A percentile compares a stretch with the other conserved stretches of the same genome.
Conservation (phyloP, 257 asterid species). For the Parsonsia alboflavescens region DNA sequence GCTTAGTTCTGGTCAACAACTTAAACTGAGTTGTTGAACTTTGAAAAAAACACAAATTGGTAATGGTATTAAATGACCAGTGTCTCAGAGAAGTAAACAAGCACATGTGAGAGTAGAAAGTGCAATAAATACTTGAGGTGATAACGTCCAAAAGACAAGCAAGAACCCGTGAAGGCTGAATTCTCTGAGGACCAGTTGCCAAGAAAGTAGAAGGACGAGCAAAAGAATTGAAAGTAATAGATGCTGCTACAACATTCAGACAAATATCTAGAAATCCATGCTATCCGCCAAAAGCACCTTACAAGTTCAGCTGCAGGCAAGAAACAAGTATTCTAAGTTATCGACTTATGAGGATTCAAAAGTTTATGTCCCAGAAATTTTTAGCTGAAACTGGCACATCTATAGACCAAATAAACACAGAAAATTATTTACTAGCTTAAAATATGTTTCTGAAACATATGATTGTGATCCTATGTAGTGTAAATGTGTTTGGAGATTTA, state of each 20-base stretch:
- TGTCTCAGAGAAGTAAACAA: not conserved
- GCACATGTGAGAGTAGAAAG: not conserved
- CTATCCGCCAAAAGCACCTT: not conserved
- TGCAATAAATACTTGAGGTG: not conserved
- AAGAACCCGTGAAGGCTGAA: not conserved
- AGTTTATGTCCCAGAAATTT: not conserved
- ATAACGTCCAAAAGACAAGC: not conserved
- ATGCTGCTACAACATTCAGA: not conserved
- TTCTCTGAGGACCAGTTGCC: not conserved
- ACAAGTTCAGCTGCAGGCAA: conserved; percentile 5
- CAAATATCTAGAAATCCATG: not conserved
- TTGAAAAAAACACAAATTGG: not conserved
- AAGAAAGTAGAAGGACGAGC: not conserved
- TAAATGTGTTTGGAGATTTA: not conserved
- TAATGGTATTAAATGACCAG: not conserved
- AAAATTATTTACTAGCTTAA: not conserved
- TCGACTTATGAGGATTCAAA: not conserved
- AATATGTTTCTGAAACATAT: not conserved
- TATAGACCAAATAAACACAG: not conserved
- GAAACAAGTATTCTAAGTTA: not conserved
- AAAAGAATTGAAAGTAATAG: not conserved
- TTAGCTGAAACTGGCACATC: not conserved
- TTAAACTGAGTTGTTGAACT: not conserved
- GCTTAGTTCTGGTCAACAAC: not conserved
- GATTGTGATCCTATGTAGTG: not conserved